Percentiles rank a stretch among this genome's conserved stretches.
phyloP scores from a whole-genome alignment of 805 yeast genomes.

The Candida hispaniensis region DNA sequence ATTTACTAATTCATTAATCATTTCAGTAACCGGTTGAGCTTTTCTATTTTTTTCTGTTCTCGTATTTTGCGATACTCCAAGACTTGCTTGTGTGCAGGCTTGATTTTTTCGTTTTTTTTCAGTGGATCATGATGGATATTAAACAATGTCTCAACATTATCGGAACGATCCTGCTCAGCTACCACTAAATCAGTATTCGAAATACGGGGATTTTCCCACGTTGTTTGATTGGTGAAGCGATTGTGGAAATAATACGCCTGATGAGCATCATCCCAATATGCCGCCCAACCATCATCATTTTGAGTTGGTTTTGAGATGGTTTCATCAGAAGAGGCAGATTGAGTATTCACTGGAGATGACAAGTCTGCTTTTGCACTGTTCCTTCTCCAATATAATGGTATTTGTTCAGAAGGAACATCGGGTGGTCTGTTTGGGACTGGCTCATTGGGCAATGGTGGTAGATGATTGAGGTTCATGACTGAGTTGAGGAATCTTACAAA shows the following conservation, averaged over 20 bases:
- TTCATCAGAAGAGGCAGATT: slow-evolving; percentile 1
- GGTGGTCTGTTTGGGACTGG: slow-evolving; percentile 17
- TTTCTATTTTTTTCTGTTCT: too few species aligned
- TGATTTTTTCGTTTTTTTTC: too few species aligned
- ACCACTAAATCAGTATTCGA: neutral
- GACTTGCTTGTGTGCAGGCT: too few species aligned
- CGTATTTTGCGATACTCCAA: too few species aligned
- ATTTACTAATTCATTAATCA: too few species aligned
- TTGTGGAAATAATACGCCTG: slow-evolving; percentile 24
- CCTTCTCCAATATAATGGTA: neutral
- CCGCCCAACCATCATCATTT: slow-evolving; percentile 24
- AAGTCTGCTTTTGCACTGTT: neutral
- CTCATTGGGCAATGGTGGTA: slow-evolving; percentile 17
- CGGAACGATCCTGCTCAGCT: too few species aligned
- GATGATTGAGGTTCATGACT: neutral
- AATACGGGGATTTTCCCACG: slow-evolving; percentile 24
- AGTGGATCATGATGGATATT: too few species aligned
- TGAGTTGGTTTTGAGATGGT: neutral
- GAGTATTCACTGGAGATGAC: neutral
- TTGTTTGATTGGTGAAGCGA: slow-evolving; percentile 20
- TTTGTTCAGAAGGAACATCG: slow-evolving; percentile 1
- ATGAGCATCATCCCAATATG: slow-evolving; percentile 21
- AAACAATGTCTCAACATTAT: too few species aligned
- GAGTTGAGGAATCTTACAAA: too few species aligned
- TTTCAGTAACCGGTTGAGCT: too few species aligned